Percentiles rank a stretch among this genome's conserved stretches.
Conservation (phyloP, 441 rosid species). For the Populus hybrid region DNA sequence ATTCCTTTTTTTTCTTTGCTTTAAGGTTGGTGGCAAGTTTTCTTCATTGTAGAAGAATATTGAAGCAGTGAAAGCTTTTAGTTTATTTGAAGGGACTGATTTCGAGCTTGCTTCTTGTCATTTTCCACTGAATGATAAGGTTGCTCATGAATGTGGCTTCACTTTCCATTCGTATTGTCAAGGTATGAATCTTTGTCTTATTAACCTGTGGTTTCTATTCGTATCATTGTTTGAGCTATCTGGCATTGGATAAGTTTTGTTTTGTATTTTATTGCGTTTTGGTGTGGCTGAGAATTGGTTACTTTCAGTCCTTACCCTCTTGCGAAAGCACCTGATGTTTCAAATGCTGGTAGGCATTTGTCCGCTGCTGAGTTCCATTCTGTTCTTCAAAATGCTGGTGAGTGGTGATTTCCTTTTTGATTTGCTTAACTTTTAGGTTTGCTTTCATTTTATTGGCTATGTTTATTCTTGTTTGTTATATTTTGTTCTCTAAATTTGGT, state of each 20-base stretch:
- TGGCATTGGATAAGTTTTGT: background rate
- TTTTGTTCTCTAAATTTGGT: background rate
- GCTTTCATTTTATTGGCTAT: background rate
- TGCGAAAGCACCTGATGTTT: slow-evolving; percentile 59
- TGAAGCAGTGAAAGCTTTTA: slow-evolving; percentile 38
- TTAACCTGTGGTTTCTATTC: background rate
- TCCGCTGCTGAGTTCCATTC: slow-evolving; percentile 87
- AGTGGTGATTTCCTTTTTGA: background rate
- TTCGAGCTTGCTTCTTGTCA: slow-evolving; percentile 83
- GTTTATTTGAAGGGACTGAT: slow-evolving; percentile 78
- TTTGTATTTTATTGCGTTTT: background rate
- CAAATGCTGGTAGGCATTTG: slow-evolving; percentile 81
- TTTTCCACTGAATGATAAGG: slow-evolving; percentile 60
- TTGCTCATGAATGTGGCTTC: slow-evolving; percentile 81
- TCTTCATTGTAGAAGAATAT: slow-evolving; percentile 64
- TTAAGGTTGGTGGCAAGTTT: slow-evolving; percentile 75
- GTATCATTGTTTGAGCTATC: background rate
- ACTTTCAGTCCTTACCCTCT: slow-evolving; percentile 69
- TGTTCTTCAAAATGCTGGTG: slow-evolving; percentile 62
- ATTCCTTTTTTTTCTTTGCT: background rate
- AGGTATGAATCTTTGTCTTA: slow-evolving; percentile 40
- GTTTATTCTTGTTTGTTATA: background rate
- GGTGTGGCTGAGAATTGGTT: slow-evolving; percentile 65
- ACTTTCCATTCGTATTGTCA: slow-evolving; percentile 78
- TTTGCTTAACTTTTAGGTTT: background rate